Base-by-base conservation (phyloP, 495 filamentous ascomycete genomes). In the Penicillium angulare region DNA sequence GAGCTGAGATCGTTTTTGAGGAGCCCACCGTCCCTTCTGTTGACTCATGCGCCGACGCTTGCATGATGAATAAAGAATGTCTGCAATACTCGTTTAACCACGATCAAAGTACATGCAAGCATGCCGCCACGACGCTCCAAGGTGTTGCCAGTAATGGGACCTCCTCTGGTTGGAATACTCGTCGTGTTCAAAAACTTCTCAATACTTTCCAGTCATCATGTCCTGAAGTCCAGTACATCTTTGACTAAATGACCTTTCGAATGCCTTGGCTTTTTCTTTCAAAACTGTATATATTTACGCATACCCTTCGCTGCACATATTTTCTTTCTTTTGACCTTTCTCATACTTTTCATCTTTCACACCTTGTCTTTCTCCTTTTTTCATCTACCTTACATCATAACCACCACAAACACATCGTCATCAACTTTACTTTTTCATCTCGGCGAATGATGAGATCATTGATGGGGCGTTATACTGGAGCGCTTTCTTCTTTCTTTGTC, bases 51-150 rank as follows among this genome's bases (percentile, higher is more conserved):
- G 64, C 62, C n/a, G 57, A 55, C 6, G 56, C 54, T 9, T 79
- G 76, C 23, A 54, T 56, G n/a, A 60, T 57, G 27, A 62, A 75
- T 15, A 31, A 54, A 0, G 65, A 67, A 9, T 77, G 75, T 48
- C 51, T 77, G 18, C 73, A 76, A 36, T 76, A 72, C 26, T 70
- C 73, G 0, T 68, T 70, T 36, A 55, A 64, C 5, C 56, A 64
- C 5, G 41, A 56, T 3, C 53, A 67, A 3, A 20, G 45, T 61
- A 61, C 55, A 50, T 65, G 55, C 50, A 65, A 63, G 22, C 62
- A 65, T 20, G 67, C 67, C 9, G 71, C 73, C 6, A 66, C 56
- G 0, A 63, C 61, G 4, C 41, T 70, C 18, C 50, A 50, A 5
- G 65, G 67, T 13, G 41, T 57, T 15, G 35, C 50, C 18, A 66